These are phyloP conservation scores for Colletotrichum sojae DNA, from an alignment of 2,329 filamentous ascomycete genomes.

Conservation along the genomic window DNA sequence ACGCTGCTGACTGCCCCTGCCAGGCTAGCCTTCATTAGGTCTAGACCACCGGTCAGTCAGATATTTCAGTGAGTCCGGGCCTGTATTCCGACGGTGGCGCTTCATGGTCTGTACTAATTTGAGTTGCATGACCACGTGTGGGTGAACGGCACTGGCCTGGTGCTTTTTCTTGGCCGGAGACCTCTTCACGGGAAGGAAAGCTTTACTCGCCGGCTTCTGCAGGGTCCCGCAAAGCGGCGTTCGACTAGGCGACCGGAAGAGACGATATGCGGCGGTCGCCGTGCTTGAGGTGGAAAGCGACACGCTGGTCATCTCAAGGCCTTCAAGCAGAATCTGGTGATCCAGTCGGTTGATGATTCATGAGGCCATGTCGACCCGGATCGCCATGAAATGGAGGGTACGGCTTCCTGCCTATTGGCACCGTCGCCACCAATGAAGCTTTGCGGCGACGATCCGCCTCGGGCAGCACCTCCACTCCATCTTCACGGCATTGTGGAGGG, in stretches of 20 bases:
- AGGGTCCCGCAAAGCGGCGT: neutral
- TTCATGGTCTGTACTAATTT: slow-evolving; percentile 1
- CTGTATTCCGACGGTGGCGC: slow-evolving; percentile 30
- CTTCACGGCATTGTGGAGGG: neutral
- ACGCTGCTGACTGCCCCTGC: neutral
- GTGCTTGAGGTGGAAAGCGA: no score
- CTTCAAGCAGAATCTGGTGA: neutral
- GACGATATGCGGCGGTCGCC: no score
- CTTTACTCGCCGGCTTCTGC: neutral
- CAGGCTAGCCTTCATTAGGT: slow-evolving; percentile 6
- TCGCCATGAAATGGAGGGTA: neutral
- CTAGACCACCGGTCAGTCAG: slow-evolving; percentile 23
- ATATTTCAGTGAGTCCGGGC: slow-evolving; percentile 17
- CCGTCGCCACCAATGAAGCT: neutral
- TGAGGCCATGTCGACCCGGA: neutral
- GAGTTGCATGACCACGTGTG: slow-evolving; percentile 20
- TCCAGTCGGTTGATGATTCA: slow-evolving; percentile 10
- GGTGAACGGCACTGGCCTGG: neutral
- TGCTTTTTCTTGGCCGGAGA: neutral
- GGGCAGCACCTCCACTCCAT: neutral
- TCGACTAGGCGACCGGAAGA: neutral
- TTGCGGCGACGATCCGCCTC: neutral
- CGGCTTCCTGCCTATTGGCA: neutral
- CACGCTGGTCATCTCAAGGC: no score
- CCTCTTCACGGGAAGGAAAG: neutral